phyloP scores from a whole-genome alignment of 2,329 filamentous ascomycete species.

The Cladophialophora exuberans region DNA sequence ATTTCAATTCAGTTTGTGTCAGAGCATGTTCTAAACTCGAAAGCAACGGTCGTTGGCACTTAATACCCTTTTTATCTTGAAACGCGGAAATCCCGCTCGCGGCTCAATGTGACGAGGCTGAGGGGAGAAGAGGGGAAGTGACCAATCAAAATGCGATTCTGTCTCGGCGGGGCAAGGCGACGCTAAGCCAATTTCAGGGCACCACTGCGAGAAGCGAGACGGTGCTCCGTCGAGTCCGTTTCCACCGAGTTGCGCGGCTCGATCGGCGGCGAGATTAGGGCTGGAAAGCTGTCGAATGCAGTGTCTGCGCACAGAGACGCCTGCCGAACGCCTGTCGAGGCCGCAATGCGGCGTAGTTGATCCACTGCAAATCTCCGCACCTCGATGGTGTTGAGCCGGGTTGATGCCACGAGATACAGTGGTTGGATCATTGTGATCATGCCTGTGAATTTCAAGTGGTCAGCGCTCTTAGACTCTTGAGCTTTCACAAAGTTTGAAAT shows the following conservation, averaged over 20 bases:
- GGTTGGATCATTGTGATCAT: constrained; percentile 12
- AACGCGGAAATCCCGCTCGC: too few species aligned
- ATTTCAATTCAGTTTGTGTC: too few species aligned
- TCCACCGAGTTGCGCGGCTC: neutral
- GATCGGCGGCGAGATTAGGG: too few species aligned
- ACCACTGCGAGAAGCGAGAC: constrained; percentile 17
- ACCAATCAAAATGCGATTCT: neutral
- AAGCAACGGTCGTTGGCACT: too few species aligned
- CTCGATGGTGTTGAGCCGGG: neutral
- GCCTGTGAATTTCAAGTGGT: constrained; percentile 4
- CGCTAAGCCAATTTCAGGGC: constrained; percentile 14
- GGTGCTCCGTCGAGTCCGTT: too few species aligned
- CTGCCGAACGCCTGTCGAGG: constrained; percentile 11
- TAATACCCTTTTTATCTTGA: too few species aligned
- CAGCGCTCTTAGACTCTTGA: too few species aligned
- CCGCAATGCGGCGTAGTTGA: constrained; percentile 8
- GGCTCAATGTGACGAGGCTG: neutral
- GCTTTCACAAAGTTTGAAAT: too few species aligned
- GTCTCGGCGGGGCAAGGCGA: neutral
- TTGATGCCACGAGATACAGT: constrained; percentile 12
- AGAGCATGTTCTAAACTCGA: too few species aligned
- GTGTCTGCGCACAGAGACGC: constrained; percentile 12
- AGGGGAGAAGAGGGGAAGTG: neutral
- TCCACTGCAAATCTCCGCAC: constrained; percentile 12
- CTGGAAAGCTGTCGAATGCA: neutral